Evolutionary conservation across 1,284 basidiomycete genomes (phyloP), one percentile per base, ranked within the genome.

Genomic region (Fomitopsis betulina): DNA sequence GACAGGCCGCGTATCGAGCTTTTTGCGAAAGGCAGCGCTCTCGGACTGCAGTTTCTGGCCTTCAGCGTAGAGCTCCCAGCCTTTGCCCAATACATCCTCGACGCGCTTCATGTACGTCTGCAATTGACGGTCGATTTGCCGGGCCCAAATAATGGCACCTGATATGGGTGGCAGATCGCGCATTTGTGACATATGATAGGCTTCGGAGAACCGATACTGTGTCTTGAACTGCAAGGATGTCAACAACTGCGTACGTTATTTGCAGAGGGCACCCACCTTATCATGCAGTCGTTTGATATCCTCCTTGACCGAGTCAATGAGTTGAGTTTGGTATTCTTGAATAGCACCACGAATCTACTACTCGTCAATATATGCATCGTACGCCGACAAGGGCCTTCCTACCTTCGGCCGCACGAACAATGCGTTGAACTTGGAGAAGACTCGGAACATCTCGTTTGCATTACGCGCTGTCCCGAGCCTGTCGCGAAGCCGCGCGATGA

Each of bases 61-160:
- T 67, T 99, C 96, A n/a, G 96, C 94, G 66, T 99, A 99, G 61
- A 95, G 86, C 72, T 98, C 96, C 96, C 96, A 99, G 7, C 94
- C 96, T 73, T 94, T 95, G 9, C 96, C 97, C 12, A 99, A 87
- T 2, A 99, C 97, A 71, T 98, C 96, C 71, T 98, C 96, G 55
- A 99, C 96, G n/a, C 96, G 92, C 73, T 96, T 97, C 95, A 99
- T 98, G 77, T 98, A 98, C 2, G 93, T 89, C 63, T 92, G 82
- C 13, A 99, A 85, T 72, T 99, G 97, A 7, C 95, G 87, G 70
- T 98, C 96, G 64, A 99, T 99, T 77, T 99, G 96, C 9, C 91
- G 85, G 0, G 96, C 96, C 96, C 97, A 99, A 68, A 98, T 93
- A 73, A 99, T 97, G 15, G 97, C 93, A 30, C 96, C 94, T 3